A percentile compares a stretch with the other conserved stretches of the same genome.
phyloP scores from a whole-genome alignment of 2,329 filamentous ascomycete species.

The Cytospora chrysosperma region DNA sequence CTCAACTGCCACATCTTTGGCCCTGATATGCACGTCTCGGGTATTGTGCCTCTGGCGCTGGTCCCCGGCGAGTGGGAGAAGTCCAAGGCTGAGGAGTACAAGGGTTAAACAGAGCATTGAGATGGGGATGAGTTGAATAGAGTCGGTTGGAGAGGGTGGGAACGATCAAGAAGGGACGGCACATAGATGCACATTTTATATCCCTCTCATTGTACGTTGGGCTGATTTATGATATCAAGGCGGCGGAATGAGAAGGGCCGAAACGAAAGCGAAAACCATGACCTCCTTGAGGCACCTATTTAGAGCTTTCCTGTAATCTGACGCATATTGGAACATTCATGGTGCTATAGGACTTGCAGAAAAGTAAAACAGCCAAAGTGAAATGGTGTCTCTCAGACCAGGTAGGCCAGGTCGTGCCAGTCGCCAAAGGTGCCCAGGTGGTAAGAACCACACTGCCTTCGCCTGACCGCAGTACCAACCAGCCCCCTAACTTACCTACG shows the following conservation, averaged over 20 bases:
- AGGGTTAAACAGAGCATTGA: conserved; percentile 41
- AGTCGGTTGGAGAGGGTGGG: conserved; percentile 2
- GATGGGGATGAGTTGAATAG: conserved; percentile 21
- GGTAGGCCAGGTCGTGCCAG: too few relatives aligned
- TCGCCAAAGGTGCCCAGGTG: too few relatives aligned
- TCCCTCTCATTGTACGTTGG: conserved; percentile 24
- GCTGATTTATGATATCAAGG: conserved; percentile 20
- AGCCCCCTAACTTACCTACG: too few relatives aligned
- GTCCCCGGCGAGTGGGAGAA: conserved; percentile 63
- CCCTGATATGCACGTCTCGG: conserved; percentile 91
- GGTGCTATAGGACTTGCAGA: background rate
- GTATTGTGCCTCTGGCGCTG: conserved; percentile 92
- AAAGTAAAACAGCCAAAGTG: too few relatives aligned
- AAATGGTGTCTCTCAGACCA: too few relatives aligned
- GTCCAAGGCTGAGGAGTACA: conserved; percentile 61
- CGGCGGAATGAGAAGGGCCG: background rate
- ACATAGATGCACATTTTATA: conserved; percentile 26
- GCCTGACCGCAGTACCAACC: too few relatives aligned
- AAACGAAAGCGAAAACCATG: conserved; percentile 12
- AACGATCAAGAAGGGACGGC: conserved; percentile 1
- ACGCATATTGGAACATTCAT: conserved; percentile 5
- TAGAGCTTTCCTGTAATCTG: conserved; percentile 24
- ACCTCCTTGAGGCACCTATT: conserved; percentile 18
- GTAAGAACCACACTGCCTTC: too few relatives aligned
- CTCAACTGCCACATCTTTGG: conserved; percentile 67